phyloP scores from a whole-genome alignment of 2,329 filamentous ascomycete genomes.

The Verticillium klebahnii region DNA sequence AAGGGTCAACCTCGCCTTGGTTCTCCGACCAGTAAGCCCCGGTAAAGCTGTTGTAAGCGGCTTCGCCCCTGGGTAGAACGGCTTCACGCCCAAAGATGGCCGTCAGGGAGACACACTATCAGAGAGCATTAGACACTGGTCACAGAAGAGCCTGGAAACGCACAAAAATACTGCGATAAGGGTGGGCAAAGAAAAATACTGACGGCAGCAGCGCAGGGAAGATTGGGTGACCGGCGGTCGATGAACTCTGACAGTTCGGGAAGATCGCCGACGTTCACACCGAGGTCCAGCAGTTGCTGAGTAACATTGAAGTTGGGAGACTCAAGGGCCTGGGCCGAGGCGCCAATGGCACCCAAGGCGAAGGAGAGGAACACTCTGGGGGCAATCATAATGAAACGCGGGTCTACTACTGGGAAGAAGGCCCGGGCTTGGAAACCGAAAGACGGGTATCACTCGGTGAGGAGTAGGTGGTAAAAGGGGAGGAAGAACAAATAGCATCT shows the following conservation, averaged over 20 bases:
- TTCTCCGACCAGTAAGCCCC: conserved; percentile 9
- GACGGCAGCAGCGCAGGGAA: conserved; percentile 5
- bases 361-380: neutral
- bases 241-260: conserved; percentile 3
- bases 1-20: conserved; percentile 10
- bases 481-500: neutral
- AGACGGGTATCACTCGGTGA: neutral
- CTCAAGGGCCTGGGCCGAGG: conserved; percentile 1
- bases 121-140: neutral
- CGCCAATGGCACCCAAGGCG: neutral
- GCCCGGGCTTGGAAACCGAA: too few species aligned
- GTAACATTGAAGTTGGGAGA: conserved; percentile 10
- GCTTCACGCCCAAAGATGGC: conserved; percentile 5
- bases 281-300: conserved; percentile 9
- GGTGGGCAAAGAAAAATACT: neutral
- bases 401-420: neutral
- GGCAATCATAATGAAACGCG: conserved; percentile 5
- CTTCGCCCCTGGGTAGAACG: conserved; percentile 2
- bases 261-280: conserved; percentile 10
- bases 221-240: neutral
- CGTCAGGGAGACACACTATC: conserved; percentile 8
- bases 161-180: too few species aligned
- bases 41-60: conserved; percentile 5
- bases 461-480: neutral
- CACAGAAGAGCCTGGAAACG: neutral